Conservation (phyloP, 192 early-diverging fungal species). For the Backusella luteola region DNA sequence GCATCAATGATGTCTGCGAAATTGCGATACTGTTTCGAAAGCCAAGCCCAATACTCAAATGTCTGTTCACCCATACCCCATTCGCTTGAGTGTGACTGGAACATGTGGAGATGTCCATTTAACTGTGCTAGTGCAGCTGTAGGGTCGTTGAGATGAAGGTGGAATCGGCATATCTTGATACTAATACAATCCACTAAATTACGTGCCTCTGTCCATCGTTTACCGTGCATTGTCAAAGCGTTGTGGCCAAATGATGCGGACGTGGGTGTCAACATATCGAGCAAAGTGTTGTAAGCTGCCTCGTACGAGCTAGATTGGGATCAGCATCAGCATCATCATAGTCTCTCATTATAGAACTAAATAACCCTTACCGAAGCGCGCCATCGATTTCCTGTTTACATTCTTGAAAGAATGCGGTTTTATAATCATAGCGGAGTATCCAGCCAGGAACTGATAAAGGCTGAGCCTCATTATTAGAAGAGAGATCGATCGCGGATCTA, state of each 20-base stretch:
- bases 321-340: background rate
- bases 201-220: constrained; percentile 74
- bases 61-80: constrained; percentile 71
- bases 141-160: constrained; percentile 66
- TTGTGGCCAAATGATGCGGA: constrained; percentile 40
- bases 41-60: constrained; percentile 86
- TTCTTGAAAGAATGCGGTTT: constrained; percentile 63
- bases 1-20: constrained; percentile 80
- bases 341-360: background rate
- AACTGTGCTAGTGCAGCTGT: constrained; percentile 69
- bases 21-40: constrained; percentile 73
- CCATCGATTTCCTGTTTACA: constrained; percentile 61
- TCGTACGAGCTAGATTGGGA: constrained; percentile 58
- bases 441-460: constrained; percentile 63
- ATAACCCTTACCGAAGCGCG: constrained; percentile 42
- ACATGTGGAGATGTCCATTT: constrained; percentile 63
- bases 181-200: constrained; percentile 71
- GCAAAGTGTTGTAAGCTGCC: constrained; percentile 61
- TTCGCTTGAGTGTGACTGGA: constrained; percentile 57
- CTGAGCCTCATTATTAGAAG: constrained; percentile 30
- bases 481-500: constrained; percentile 22
- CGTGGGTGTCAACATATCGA: constrained; percentile 62
- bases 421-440: constrained; percentile 80
- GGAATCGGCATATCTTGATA: constrained; percentile 79
- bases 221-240: constrained; percentile 48